Evolutionary conservation across 2,329 filamentous ascomycete species (phyloP), one percentile per base, ranked within the genome.

Genomic region (Aspergillus ibericus): DNA sequence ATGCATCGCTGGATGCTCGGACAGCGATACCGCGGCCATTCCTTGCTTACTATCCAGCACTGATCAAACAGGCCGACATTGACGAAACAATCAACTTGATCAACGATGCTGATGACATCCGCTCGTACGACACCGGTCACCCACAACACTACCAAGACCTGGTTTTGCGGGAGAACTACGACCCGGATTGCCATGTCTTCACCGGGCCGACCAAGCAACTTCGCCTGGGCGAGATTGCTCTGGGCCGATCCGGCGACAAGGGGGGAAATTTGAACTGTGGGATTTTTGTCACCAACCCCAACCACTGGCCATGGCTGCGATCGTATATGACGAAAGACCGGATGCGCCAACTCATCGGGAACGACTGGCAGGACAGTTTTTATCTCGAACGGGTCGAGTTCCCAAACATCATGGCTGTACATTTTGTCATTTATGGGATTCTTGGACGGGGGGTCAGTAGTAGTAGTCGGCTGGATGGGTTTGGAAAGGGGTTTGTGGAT

Each of bases 401-500:
- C 53, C 70, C 74, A 0, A 63, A 71, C 3, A 73, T 82, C 0
- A 67, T 66, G 34, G 80, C 80, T 0, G 81, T 83, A 18, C 78
- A 84, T 61, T 83, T 81, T 68, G 80, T 82, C 9, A 69, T 82
- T 1, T 82, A 82, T 57, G 80, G 79, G 2, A 72, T 75, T 18
- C 65, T 82, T 15, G 79, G 77, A 0, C 59, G 75, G 0, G 78
- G 77, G 0, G 80, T 84, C 3, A 83, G 80, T 60, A 81, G 80
- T 56, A 80, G 78, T 9, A 75, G 70, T 22, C 65, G 75, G 38
- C 61, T 85, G 16, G 82, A 85, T 70, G 71, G 72, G 10, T 71
- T 84, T 61, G 83, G 79, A 1, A 85, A 85, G 64, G 81, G 81
- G 0, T 82, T 83, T 64, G 80, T 75, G 13, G 82, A 84, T 70